phyloP scores from a whole-genome alignment of 2,329 filamentous ascomycete genomes.

The Fusarium clavum region DNA sequence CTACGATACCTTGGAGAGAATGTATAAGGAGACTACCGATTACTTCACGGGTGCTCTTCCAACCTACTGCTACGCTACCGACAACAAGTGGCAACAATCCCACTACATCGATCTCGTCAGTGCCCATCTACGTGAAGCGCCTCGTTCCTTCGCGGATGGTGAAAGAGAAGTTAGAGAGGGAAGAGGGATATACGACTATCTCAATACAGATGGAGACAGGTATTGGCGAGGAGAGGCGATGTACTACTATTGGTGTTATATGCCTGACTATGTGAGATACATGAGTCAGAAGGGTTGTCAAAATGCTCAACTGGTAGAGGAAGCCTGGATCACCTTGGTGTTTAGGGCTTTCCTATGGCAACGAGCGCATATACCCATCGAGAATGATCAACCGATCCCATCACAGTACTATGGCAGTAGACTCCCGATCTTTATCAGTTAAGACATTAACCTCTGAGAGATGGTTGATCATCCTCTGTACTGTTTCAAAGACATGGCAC shows the following conservation, averaged over 20 bases:
- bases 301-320: not conserved
- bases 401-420: not conserved
- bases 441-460: not conserved
- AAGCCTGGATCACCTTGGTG: not conserved
- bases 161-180: not conserved
- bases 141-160: not conserved
- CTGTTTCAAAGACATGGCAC: too few species aligned
- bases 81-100: not conserved
- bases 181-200: not conserved
- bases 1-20: not conserved
- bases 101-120: not conserved
- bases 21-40: not conserved
- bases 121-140: not conserved
- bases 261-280: not conserved
- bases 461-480: not conserved
- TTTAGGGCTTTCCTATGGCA: not conserved
- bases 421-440: not conserved
- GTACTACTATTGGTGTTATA: not conserved
- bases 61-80: not conserved
- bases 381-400: not conserved
- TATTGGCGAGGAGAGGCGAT: not conserved
- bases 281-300: not conserved
- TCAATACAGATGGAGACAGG: not conserved
- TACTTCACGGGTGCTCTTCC: not conserved
- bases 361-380: not conserved